phyloP scores from a whole-genome alignment of 306 rosid genomes.

The Prinsepia uniflora region DNA sequence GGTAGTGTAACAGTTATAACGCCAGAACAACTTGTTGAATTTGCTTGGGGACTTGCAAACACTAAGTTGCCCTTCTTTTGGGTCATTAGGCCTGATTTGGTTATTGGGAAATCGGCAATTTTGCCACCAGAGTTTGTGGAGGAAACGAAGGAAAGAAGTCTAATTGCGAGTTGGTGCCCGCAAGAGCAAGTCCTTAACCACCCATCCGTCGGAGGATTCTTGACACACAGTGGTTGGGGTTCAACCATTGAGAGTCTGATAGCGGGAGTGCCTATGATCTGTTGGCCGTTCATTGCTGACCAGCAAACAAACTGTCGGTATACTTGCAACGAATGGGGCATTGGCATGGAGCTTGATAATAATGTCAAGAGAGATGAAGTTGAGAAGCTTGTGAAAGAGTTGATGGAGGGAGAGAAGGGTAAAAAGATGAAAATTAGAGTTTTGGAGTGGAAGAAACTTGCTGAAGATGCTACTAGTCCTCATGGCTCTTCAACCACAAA shows the following conservation, averaged over 20 bases:
- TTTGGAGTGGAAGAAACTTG: constrained; percentile 6
- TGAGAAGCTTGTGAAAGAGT: not conserved
- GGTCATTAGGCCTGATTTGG: not conserved
- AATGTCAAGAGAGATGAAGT: not conserved
- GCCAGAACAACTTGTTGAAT: not conserved
- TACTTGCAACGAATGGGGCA: not conserved
- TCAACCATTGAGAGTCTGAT: not conserved
- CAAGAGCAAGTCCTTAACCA: no score
- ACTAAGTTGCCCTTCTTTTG: not conserved
- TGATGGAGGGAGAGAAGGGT: not conserved
- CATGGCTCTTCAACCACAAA: constrained; percentile 3
- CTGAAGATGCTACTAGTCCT: constrained; percentile 2
- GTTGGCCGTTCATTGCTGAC: not conserved
- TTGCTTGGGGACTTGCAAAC: not conserved
- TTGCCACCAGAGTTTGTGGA: not conserved
- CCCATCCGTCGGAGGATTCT: not conserved
- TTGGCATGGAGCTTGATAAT: not conserved
- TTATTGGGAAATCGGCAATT: not conserved
- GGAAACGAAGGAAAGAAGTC: not conserved
- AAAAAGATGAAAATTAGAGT: not conserved
- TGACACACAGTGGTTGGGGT: not conserved
- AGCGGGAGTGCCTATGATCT: not conserved
- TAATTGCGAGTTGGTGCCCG: not conserved
- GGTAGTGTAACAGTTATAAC: not conserved
- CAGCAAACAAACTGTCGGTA: not conserved